Conservation (phyloP, 495 filamentous ascomycete genomes). For the Sabuloglossum arenarium region DNA sequence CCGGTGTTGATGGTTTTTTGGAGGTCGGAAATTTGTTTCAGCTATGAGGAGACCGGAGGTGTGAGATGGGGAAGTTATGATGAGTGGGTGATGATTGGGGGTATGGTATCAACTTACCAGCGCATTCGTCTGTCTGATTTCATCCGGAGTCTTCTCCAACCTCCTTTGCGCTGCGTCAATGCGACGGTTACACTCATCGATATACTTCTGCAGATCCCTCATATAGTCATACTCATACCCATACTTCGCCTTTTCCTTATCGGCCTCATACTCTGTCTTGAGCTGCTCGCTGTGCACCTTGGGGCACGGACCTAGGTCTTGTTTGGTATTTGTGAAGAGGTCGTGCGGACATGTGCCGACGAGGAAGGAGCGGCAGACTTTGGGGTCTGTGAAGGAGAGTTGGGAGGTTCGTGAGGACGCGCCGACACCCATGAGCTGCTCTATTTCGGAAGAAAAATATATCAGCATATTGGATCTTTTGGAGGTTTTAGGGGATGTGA, state of each 20-base stretch:
- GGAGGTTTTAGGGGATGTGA: neutral
- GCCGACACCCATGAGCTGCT: conserved; percentile 64
- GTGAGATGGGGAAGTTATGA: too few relatives aligned
- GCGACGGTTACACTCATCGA: conserved; percentile 86
- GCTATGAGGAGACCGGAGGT: conserved; percentile 16
- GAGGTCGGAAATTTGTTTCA: conserved; percentile 77
- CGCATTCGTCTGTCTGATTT: conserved; percentile 90
- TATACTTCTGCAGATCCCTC: conserved; percentile 84
- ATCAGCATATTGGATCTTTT: conserved; percentile 15
- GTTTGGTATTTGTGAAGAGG: conserved; percentile 98
- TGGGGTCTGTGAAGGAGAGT: conserved; percentile 75
- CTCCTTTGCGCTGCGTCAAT: conserved; percentile 80
- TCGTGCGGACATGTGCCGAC: conserved; percentile 93
- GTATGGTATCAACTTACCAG: conserved; percentile 26
- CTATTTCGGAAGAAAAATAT: conserved; percentile 19
- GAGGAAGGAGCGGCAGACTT: conserved; percentile 88
- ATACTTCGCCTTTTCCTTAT: conserved; percentile 51
- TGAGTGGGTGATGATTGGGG: neutral
- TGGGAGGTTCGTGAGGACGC: conserved; percentile 51
- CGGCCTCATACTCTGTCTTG: conserved; percentile 8
- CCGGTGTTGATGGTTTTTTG: conserved; percentile 60
- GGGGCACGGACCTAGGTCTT: conserved; percentile 81
- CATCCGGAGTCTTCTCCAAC: conserved; percentile 93
- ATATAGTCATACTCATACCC: conserved; percentile 94
- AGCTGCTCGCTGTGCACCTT: conserved; percentile 69